These are phyloP conservation scores for Berkeleyomyces rouxiae DNA, from an alignment of 2,329 filamentous ascomycete species.

Conservation along the genomic window DNA sequence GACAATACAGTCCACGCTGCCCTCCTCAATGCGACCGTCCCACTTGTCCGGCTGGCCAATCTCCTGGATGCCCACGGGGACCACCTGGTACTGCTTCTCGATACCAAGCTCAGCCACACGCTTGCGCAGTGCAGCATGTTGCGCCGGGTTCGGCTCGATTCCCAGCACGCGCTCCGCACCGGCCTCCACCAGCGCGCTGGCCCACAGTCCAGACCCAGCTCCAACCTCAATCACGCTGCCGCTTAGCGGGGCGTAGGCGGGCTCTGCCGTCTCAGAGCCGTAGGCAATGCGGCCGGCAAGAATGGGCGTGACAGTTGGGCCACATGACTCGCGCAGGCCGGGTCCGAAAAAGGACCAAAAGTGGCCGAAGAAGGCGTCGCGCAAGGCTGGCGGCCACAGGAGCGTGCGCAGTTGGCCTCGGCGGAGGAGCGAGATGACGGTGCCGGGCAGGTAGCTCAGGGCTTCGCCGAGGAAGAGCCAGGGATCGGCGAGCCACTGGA, in stretches of 20 bases:
- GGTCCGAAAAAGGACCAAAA: conserved; percentile 45
- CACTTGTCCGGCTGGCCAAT: conserved; percentile 27
- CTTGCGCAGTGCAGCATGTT: conserved; percentile 30
- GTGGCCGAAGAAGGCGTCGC: conserved; percentile 38
- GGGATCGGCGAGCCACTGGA: conserved; percentile 27
- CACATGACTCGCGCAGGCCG: conserved; percentile 26
- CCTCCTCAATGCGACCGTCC: conserved; percentile 31
- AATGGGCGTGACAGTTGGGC: conserved; percentile 33
- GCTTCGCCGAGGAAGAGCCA: conserved; percentile 37
- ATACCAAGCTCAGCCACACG: conserved; percentile 36
- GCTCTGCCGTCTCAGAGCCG: conserved; percentile 23
- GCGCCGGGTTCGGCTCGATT: conserved; percentile 44
- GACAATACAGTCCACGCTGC: conserved; percentile 41
- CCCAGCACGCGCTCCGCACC: conserved; percentile 34
- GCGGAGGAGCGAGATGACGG: conserved; percentile 28
- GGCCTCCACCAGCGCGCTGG: conserved; percentile 30
- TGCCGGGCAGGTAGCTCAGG: conserved; percentile 32
- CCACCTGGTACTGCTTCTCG: conserved; percentile 40
- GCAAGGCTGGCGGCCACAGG: conserved; percentile 26
- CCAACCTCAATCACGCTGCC: conserved; percentile 47
- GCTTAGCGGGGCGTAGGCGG: conserved; percentile 23
- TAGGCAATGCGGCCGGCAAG: conserved; percentile 31
- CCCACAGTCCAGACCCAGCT: conserved; percentile 44
- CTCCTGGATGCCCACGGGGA: conserved; percentile 46
- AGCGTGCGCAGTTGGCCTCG: conserved; percentile 23